Conservation (phyloP, 805 yeast genomes). For the Yarrowia bubula region DNA sequence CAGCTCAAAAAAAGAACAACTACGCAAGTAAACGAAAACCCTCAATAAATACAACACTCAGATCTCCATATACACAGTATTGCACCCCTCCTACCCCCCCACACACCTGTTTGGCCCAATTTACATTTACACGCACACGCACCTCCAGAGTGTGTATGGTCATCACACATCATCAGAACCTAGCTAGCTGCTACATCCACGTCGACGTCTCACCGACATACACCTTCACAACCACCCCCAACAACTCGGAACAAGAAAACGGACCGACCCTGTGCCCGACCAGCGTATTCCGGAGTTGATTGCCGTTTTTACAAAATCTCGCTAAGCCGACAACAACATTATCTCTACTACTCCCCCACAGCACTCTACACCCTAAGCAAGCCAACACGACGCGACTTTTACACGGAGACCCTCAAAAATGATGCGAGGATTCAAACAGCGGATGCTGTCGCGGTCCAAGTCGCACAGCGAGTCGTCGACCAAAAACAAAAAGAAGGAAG, state of each 20-base stretch:
- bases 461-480: conserved; percentile 31
- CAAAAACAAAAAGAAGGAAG: conserved; percentile 29
- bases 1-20: too few relatives aligned
- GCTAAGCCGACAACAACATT: not conserved
- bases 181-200: conserved; percentile 15
- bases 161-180: conserved; percentile 22
- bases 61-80: too few relatives aligned
- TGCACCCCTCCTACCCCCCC: too few relatives aligned
- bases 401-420: conserved; percentile 6
- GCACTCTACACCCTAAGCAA: not conserved
- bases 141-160: not conserved
- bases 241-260: not conserved
- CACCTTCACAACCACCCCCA: not conserved
- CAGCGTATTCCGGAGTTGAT: not conserved
- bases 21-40: too few relatives aligned
- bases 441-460: conserved; percentile 35
- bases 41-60: too few relatives aligned
- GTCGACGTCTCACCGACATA: conserved; percentile 21
- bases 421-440: conserved; percentile 38
- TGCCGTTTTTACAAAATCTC: not conserved
- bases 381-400: not conserved
- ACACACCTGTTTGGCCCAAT: not conserved
- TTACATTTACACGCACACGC: not conserved
- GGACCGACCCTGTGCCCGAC: not conserved
- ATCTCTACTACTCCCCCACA: not conserved